phyloP scores from a whole-genome alignment of 805 yeast genomes.

The Ogataea zsoltii region DNA sequence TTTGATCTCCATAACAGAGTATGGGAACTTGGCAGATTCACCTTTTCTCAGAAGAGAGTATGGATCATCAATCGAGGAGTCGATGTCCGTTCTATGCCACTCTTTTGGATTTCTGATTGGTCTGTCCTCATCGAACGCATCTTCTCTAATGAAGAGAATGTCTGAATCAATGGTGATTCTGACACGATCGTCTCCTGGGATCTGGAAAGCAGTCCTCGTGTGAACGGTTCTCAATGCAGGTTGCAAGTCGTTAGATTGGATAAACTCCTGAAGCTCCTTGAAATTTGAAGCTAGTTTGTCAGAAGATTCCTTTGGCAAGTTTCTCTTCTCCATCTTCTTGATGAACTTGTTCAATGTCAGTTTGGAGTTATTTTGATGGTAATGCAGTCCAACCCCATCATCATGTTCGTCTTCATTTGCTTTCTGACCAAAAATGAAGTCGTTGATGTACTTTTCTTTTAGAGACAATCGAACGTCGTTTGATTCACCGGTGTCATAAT shows the following conservation, averaged over 20 bases:
- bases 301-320: slow-evolving; percentile 52
- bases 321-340: slow-evolving; percentile 62
- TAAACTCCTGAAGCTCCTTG: slow-evolving; percentile 60
- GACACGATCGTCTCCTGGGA: slow-evolving; percentile 94
- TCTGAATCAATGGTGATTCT: slow-evolving; percentile 91
- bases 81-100: slow-evolving; percentile 95
- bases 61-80: slow-evolving; percentile 70
- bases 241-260: slow-evolving; percentile 65
- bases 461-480: slow-evolving; percentile 64
- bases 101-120: slow-evolving; percentile 86
- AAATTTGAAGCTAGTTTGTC: slow-evolving; percentile 56
- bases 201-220: slow-evolving; percentile 94
- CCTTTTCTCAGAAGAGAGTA: slow-evolving; percentile 77
- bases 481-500: slow-evolving; percentile 46
- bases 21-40: slow-evolving; percentile 81
- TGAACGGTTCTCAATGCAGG: slow-evolving; percentile 86
- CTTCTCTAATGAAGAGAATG: slow-evolving; percentile 85
- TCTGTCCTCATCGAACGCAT: slow-evolving; percentile 75
- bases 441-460: slow-evolving; percentile 80
- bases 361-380: slow-evolving; percentile 14
- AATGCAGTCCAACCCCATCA: slow-evolving; percentile 20
- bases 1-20: slow-evolving; percentile 85
- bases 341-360: slow-evolving; percentile 47
- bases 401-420: slow-evolving; percentile 38
- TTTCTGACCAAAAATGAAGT: slow-evolving; percentile 47